Evolutionary conservation across 2,329 filamentous ascomycete genomes (phyloP).

Genomic region (Diaporthe ampelina): DNA sequence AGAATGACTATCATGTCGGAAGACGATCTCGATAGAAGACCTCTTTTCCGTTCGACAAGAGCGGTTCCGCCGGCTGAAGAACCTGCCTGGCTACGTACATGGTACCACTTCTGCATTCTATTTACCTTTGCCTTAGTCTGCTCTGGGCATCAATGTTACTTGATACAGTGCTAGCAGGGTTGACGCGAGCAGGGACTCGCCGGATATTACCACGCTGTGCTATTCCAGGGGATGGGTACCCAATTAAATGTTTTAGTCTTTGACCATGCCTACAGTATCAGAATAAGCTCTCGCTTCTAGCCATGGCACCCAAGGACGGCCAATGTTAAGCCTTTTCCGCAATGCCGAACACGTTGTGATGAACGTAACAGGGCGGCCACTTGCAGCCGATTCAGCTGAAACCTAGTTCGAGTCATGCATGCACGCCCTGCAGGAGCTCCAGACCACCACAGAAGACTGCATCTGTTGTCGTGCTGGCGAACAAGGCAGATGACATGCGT

Average conservation of each 20-base stretch:
- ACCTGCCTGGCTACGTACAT: neutral
- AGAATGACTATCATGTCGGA: neutral
- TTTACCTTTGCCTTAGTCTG: neutral
- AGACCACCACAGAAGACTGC: neutral
- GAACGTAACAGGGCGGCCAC: neutral
- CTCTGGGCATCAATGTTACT: neutral
- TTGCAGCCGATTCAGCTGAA: slow-evolving; percentile 10
- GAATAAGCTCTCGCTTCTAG: slow-evolving; percentile 8
- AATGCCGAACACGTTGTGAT: slow-evolving; percentile 11
- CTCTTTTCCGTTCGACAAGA: neutral
- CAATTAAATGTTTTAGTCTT: slow-evolving; percentile 17
- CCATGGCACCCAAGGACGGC: neutral
- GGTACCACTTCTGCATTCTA: neutral
- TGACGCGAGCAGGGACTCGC: neutral
- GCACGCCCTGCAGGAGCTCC: neutral
- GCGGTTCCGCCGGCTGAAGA: slow-evolving; percentile 6
- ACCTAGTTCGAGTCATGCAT: slow-evolving; percentile 23
- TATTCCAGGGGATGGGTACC: slow-evolving; percentile 17
- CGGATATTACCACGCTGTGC: neutral
- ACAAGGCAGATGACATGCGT: neutral
- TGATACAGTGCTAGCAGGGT: slow-evolving; percentile 25
- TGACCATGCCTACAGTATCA: slow-evolving; percentile 11
- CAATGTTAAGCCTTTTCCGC: neutral
- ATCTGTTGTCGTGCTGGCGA: neutral
- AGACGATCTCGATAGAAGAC: neutral